Conservation (phyloP, 768 basidiomycete species). For the Chlorophyllum brunneum region DNA sequence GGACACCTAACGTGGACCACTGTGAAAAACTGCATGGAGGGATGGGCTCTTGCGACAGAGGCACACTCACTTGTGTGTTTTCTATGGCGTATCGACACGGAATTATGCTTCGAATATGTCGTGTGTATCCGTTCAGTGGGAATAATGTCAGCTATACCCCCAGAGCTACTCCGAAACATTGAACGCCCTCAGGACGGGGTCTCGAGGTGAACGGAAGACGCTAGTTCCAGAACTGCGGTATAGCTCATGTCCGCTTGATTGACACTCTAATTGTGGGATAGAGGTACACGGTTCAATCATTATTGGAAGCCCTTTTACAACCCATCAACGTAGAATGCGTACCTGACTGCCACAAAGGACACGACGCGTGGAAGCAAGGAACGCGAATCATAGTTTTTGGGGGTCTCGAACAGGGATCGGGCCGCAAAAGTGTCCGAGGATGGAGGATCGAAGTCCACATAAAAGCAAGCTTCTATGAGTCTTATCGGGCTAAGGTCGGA, state of each 20-base stretch:
- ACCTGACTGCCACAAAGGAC: slow-evolving; percentile 5
- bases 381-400: neutral
- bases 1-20: no score
- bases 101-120: no score
- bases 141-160: no score
- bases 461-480: neutral
- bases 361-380: slow-evolving; percentile 9
- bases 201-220: no score
- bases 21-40: no score
- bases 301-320: neutral
- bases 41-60: no score
- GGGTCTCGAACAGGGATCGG: neutral
- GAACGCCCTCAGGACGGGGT: no score
- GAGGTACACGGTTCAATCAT: neutral
- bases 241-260: neutral
- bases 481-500: neutral
- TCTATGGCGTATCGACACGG: no score
- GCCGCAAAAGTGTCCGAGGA: neutral
- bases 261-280: neutral
- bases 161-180: no score
- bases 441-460: neutral
- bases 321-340: slow-evolving; percentile 5
- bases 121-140: no score
- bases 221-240: no score
- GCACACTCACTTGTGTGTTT: no score